Evolutionary conservation across 345 rosid species (phyloP), one percentile per base, ranked within the genome.

Genomic region (Gossypium arboreum): DNA sequence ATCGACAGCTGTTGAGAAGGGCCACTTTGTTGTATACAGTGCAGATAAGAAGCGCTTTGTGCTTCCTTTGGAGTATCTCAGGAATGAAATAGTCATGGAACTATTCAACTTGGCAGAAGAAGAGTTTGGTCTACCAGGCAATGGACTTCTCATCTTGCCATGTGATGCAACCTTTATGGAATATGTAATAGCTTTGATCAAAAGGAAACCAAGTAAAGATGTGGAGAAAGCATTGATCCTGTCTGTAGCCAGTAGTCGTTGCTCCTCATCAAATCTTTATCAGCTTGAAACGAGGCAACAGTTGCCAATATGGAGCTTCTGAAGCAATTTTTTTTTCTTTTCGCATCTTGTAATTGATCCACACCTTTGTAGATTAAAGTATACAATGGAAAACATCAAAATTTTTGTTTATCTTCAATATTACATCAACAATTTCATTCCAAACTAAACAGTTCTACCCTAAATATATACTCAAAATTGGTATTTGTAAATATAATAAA

Each of bases 221-320:
- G 7, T 54, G 39, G 71, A 81, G 63, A 74, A 72, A 2, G 82
- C 82, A 65, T 61, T 83, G 67, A 64, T 78, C 39, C 5, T 16
- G 22, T 78, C 76, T 1, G 5, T 80, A 58, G 24, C 75, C 20
- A 55, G 45, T 13, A 13, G 50, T 13, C 12, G n/a, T 18, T 71
- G 80, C 73, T 51, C 51, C 1, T 71, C 73, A 3, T 25, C 76
- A 13, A 2, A 54, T 59, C 59, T 68, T 70, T 51, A 52, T 45
- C 65, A 25, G 22, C 50, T 5, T 4, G 62, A 62, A 64, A 56
- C 39, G 12, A 55, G 17, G 8, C 61, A 74, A 13, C 70, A 76
- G 17, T 16, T 61, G 9, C 22, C 22, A 16, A 48, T 75, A 18
- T 71, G 70, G 22, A 58, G 74, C 63, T 79, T n/a, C 79, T 70